A percentile compares a stretch with the other conserved stretches of the same genome.
These are phyloP conservation scores for Fusarium irregulare DNA, from an alignment of 2,329 filamentous ascomycete species.

Conservation along the genomic window DNA sequence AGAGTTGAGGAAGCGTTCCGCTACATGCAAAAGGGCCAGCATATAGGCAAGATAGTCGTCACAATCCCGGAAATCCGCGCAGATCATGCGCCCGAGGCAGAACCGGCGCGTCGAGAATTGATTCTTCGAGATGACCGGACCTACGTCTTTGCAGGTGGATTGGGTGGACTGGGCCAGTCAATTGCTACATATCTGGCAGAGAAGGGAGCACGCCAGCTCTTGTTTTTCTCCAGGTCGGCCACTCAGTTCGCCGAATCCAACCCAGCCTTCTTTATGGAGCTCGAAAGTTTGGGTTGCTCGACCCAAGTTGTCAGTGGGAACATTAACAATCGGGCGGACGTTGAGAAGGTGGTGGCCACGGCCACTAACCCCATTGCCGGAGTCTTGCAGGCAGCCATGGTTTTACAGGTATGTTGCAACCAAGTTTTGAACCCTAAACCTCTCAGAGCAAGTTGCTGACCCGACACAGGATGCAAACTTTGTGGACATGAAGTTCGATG, in stretches of 20 bases:
- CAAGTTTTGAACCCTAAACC: neutral
- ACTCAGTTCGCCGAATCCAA: constrained; percentile 8
- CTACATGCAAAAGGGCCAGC: constrained; percentile 56
- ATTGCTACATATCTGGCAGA: constrained; percentile 13
- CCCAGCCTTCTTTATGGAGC: constrained; percentile 2
- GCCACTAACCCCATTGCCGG: neutral
- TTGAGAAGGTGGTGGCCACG: constrained; percentile 41
- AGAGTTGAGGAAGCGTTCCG: constrained; percentile 50
- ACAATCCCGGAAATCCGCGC: constrained; percentile 37
- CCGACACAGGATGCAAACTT: constrained; percentile 8
- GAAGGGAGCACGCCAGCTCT: constrained; percentile 6
- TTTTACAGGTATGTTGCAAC: constrained; percentile 4
- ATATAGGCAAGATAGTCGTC: constrained; percentile 57
- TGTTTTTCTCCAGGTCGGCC: constrained; percentile 24
- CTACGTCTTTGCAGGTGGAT: constrained; percentile 44
- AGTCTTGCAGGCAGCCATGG: constrained; percentile 9
- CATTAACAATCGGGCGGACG: constrained; percentile 42
- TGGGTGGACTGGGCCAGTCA: constrained; percentile 34
- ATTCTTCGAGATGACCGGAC: constrained; percentile 20
- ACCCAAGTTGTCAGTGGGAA: constrained; percentile 46
- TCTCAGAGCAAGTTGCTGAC: neutral
- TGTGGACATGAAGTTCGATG: constrained; percentile 12
- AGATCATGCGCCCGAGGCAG: neutral
- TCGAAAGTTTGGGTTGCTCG: constrained; percentile 3
- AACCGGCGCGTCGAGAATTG: constrained; percentile 6